phyloP scores from a whole-genome alignment of 2,329 filamentous ascomycete species.

The Penicillium sp. region DNA sequence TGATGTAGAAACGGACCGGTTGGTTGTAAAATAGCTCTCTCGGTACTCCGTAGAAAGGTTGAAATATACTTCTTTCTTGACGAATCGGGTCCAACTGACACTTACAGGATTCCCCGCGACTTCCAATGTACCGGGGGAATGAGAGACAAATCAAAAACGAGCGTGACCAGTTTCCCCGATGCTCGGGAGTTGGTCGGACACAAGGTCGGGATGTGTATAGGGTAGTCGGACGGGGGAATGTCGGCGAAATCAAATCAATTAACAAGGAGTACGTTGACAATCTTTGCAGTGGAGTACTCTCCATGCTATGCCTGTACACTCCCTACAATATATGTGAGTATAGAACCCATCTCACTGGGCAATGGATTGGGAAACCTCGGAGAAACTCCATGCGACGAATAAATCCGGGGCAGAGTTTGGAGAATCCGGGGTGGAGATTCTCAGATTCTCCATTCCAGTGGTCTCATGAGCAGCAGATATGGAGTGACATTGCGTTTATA shows the following conservation, averaged over 20 bases:
- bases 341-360: too few species aligned
- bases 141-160: neutral
- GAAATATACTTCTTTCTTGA: too few species aligned
- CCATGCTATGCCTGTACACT: too few species aligned
- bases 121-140: neutral
- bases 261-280: too few species aligned
- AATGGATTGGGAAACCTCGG: constrained; percentile 18
- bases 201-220: too few species aligned
- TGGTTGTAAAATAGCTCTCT: too few species aligned
- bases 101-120: neutral
- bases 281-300: too few species aligned
- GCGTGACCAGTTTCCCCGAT: neutral
- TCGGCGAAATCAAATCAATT: constrained; percentile 20
- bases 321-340: too few species aligned
- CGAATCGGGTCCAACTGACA: too few species aligned
- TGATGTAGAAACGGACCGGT: too few species aligned
- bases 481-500: neutral
- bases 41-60: too few species aligned
- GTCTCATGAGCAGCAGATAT: neutral
- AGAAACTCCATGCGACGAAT: constrained; percentile 9
- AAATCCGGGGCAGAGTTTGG: constrained; percentile 4
- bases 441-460: neutral
- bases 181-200: constrained; percentile 18
- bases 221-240: constrained; percentile 13
- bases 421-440: constrained; percentile 2